Conservation (phyloP, 2,329 filamentous ascomycete genomes). For the Diaporthe sp. region DNA sequence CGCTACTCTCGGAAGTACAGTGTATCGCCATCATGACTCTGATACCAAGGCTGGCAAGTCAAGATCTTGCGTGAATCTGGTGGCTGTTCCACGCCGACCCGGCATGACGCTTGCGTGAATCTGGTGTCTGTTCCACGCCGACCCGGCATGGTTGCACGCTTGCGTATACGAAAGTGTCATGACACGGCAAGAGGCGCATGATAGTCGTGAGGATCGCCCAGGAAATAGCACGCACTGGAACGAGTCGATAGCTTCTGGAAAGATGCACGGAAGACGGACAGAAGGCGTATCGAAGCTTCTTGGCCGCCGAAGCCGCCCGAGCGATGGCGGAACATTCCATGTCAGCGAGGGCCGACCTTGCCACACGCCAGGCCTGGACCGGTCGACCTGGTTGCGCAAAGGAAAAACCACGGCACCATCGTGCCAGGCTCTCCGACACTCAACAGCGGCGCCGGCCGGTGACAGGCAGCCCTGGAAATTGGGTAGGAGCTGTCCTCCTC, state of each 20-base stretch:
- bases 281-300: conserved; percentile 15
- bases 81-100: background rate
- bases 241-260: conserved; percentile 31
- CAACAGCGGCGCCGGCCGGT: background rate
- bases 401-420: background rate
- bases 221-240: background rate
- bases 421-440: background rate
- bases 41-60: conserved; percentile 14
- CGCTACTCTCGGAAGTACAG: background rate
- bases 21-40: conserved; percentile 26
- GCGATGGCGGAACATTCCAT: background rate
- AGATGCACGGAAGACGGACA: conserved; percentile 26
- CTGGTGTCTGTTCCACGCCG: background rate
- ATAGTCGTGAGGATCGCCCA: conserved; percentile 9
- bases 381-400: background rate
- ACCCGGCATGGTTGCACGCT: background rate
- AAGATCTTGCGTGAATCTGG: background rate
- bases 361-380: background rate
- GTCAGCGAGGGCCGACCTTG: conserved; percentile 5
- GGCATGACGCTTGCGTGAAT: background rate
- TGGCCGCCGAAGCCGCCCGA: conserved; percentile 10
- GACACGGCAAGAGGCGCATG: conserved; percentile 5
- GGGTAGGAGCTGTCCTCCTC: background rate
- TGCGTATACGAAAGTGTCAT: background rate
- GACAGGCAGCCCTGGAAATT: background rate